phyloP scores from a whole-genome alignment of 2,329 filamentous ascomycete genomes.

The Botrytis paeoniae region DNA sequence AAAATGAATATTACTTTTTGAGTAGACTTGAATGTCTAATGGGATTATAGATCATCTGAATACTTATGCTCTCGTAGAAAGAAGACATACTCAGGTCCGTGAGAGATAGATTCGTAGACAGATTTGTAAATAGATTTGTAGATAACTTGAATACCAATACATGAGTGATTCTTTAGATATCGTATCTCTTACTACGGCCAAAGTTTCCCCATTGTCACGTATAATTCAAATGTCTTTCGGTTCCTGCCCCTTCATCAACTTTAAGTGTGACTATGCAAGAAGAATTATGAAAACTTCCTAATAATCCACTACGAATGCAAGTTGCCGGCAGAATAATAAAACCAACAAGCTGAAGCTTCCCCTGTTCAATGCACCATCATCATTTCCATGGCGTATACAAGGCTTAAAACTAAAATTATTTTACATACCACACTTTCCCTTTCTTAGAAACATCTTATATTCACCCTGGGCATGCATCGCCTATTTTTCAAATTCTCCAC shows the following conservation, averaged over 20 bases:
- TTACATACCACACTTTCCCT: conserved; percentile 5
- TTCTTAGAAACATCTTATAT: not conserved
- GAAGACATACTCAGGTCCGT: conserved; percentile 13
- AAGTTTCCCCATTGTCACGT: not conserved
- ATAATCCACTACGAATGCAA: not conserved
- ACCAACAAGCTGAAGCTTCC: conserved; percentile 8
- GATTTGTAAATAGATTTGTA: not conserved
- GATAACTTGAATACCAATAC: not conserved
- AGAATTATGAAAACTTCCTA: not conserved
- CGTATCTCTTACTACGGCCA: not conserved
- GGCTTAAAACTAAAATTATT: conserved; percentile 12
- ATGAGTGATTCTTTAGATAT: not conserved
- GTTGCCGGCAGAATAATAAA: conserved; percentile 4
- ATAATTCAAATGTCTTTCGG: not conserved
- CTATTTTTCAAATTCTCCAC: not conserved
- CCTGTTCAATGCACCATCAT: conserved; percentile 4
- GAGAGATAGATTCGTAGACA: not conserved
- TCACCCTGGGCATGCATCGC: conserved; percentile 5
- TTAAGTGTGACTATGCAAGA: not conserved
- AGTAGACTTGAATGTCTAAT: not conserved
- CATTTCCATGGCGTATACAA: conserved; percentile 6
- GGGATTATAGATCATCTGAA: conserved; percentile 3
- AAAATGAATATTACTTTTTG: not conserved
- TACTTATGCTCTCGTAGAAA: not conserved
- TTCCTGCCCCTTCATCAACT: conserved; percentile 7